Base-by-base conservation (phyloP, 2,329 filamentous ascomycete species). In the Ascochyta fabae region DNA sequence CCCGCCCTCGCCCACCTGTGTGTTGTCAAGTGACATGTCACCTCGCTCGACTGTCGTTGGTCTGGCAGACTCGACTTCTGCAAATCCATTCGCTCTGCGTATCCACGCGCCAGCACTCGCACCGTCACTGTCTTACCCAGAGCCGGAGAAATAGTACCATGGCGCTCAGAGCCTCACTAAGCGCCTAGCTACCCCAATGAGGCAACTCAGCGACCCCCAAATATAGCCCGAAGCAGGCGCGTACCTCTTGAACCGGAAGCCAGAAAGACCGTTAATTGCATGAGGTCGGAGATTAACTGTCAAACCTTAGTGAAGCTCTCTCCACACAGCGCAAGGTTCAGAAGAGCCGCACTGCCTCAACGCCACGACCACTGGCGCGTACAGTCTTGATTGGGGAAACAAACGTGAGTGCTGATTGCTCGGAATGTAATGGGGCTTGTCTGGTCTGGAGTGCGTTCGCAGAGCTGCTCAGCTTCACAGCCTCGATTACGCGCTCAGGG, bases 131-230 rank as follows among this genome's bases (percentile, higher is more conserved):
- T 70, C 61, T 19, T 19, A 19, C 19, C 19, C 19, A 19, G 19
- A 19, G 61, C 64, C 62, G 59, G 63, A 56, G 60, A 62, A 59
- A 33, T 33, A 56, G 55, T 3, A 58, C 61, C 66, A 59, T 46
- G 40, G 36, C 49, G 43, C 48, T 62, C 58, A 65, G 71, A 73
- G 69, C 72, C 71, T 72, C 69, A 69, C 58, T 74, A 72, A 68
- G 71, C 72, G 72, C 72, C 65, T 52, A 58, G 15, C 29, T 12
- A 22, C 54, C 56, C 41, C 64, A 58, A 23, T 24, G 53, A 59
- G 49, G 49, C 33, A 62, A 71, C 72, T 71, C 70, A 60, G 53
- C 13, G 3, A 13, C 13, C 29, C 53, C 70, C 69, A 74, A 74
- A 74, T 70, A 68, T 71, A 68, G 63, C 69, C 64, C 61, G 59